phyloP scores from a whole-genome alignment of 257 asterid species.

The Nicotiana otophora region DNA sequence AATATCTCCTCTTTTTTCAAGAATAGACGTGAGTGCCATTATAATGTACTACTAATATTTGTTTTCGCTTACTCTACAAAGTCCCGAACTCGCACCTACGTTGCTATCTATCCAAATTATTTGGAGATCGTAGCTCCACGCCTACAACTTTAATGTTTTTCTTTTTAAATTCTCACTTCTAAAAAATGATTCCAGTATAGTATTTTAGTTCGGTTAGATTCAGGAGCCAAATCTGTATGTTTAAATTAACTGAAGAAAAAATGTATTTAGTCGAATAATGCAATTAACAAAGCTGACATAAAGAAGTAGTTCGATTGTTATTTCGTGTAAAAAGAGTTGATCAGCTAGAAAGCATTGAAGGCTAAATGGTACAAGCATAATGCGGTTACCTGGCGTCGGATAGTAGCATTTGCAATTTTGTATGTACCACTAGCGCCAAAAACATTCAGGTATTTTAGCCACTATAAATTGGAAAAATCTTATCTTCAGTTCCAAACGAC shows the following conservation, averaged over 20 bases:
- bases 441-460: background rate
- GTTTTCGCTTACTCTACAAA: background rate
- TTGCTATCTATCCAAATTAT: background rate
- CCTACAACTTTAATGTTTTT: background rate
- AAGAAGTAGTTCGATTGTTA: too few relatives aligned
- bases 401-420: too few relatives aligned
- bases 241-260: background rate
- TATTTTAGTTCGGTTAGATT: background rate
- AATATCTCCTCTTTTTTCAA: background rate
- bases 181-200: background rate
- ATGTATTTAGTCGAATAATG: background rate
- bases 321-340: too few relatives aligned
- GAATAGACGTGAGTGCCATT: background rate
- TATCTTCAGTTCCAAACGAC: background rate
- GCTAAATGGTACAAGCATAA: too few relatives aligned
- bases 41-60: background rate
- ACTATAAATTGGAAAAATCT: background rate
- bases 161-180: background rate
- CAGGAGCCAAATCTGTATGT: background rate
- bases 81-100: background rate
- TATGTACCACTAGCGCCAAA: too few relatives aligned
- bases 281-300: too few relatives aligned
- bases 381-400: too few relatives aligned
- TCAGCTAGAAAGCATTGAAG: too few relatives aligned
- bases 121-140: background rate